A percentile compares a stretch with the other conserved stretches of the same genome.
Evolutionary conservation across 1,139 yeast genomes (phyloP).

Genomic region (Kazachstania sp.): DNA sequence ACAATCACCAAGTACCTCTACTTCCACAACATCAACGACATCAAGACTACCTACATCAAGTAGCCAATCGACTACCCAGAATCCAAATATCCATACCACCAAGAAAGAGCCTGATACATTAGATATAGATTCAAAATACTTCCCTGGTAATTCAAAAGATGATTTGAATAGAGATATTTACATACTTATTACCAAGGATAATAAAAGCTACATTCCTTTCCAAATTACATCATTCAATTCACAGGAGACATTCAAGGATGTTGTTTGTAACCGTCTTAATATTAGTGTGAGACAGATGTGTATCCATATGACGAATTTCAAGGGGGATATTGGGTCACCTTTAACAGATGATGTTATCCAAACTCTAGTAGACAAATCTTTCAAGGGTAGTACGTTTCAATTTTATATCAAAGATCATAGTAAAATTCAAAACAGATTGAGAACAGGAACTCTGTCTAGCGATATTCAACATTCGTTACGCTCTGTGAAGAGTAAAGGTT

Average conservation of each 20-base stretch:
- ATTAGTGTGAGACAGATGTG: constrained; percentile 39
- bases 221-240: constrained; percentile 32
- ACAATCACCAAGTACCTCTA: background rate
- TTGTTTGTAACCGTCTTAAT: constrained; percentile 36
- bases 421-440: constrained; percentile 11
- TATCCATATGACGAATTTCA: constrained; percentile 66
- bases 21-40: background rate
- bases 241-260: constrained; percentile 33
- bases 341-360: constrained; percentile 46
- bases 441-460: constrained; percentile 9
- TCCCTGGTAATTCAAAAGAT: constrained; percentile 28
- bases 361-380: constrained; percentile 33
- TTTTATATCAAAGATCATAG: constrained; percentile 38
- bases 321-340: constrained; percentile 53
- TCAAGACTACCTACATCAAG: background rate
- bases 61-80: background rate
- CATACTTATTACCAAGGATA: constrained; percentile 55
- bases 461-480: constrained; percentile 12
- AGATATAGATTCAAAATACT: constrained; percentile 28
- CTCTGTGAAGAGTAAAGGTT: constrained; percentile 22
- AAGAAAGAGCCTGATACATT: constrained; percentile 9
- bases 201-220: constrained; percentile 43
- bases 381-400: constrained; percentile 35
- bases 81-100: background rate
- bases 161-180: constrained; percentile 22